Evolutionary conservation across 2,329 filamentous ascomycete genomes (phyloP), one percentile per base, ranked within the genome.

Genomic region (Aspergillus oerlinghausenensis): DNA sequence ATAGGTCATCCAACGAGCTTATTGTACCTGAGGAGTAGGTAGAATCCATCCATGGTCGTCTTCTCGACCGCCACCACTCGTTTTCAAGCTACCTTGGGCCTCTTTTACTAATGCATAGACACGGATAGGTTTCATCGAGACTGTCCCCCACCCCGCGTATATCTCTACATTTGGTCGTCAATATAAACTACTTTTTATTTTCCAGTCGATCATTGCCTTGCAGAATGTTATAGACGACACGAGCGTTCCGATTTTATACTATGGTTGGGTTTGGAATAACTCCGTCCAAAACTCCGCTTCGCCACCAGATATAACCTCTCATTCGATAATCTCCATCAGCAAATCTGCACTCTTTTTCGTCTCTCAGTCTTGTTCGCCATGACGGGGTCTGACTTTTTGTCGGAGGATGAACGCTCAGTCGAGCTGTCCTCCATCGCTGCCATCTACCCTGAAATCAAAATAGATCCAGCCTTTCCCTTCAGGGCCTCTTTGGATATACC

Each of bases 381-480:
- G 75, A 68, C 72, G 50, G 75, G 76, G 61, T 63, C 68, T 52
- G 64, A 66, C 17, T 55, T 56, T 21, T 56, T 65, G 23, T 54
- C 56, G 10, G 79, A 82, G 11, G 84, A 87, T 66, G 84, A 87
- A 63, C 80, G 84, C 59, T 75, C 77, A 29, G 79, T 85, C 63
- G 84, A 88, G 70, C 74, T 87, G 49, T 79, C 77, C 9, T 80
- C 84, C 25, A 79, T 88, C 56, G 76, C 79, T 48, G 83, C 84
- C 51, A 88, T 88, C 55, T 88, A 79, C 58, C 84, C 84, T 1
- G 84, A 88, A 70, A 78, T 87, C 19, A 70, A 73, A 32, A 69
- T 81, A 57, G 77, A 84, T 53, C 65, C 77, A 8, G 63, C 65
- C 8, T 67, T 75, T 35, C 74, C 77, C 0, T 82, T 80, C 64